phyloP scores from a whole-genome alignment of 2,329 filamentous ascomycete species.

The Aspergillus uvarum region DNA sequence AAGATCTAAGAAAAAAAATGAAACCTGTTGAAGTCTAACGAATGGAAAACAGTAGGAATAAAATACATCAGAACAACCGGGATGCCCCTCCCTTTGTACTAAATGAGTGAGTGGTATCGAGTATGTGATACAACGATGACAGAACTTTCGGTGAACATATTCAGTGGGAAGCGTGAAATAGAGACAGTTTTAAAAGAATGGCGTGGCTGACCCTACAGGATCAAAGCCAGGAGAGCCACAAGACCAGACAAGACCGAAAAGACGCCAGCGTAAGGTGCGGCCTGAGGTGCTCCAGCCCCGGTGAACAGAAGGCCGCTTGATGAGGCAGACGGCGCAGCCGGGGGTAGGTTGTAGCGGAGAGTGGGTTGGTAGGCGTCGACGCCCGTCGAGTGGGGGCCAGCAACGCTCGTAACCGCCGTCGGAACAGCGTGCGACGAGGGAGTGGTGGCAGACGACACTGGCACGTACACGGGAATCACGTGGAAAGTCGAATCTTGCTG shows the following conservation, averaged over 20 bases:
- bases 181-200: not conserved
- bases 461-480: slow-evolving; percentile 31
- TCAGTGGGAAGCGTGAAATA: not conserved
- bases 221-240: slow-evolving; percentile 29
- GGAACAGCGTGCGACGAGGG: slow-evolving; percentile 23
- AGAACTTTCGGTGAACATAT: not conserved
- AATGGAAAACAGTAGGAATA: not conserved
- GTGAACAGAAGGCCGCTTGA: slow-evolving; percentile 22
- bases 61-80: not conserved
- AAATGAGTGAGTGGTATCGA: not conserved
- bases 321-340: slow-evolving; percentile 33
- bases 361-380: slow-evolving; percentile 44
- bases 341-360: slow-evolving; percentile 37
- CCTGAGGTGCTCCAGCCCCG: slow-evolving; percentile 22
- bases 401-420: slow-evolving; percentile 2
- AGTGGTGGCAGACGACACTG: slow-evolving; percentile 20
- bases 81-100: not conserved
- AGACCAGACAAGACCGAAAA: slow-evolving; percentile 25
- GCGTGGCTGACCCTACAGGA: slow-evolving; percentile 20
- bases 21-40: not conserved
- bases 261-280: slow-evolving; percentile 22
- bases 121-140: not conserved
- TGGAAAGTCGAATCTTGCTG: slow-evolving; percentile 21
- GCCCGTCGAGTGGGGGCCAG: slow-evolving; percentile 43
- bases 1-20: not conserved